Evolutionary conservation across 1,284 basidiomycete species (phyloP).

Genomic region (Somion occarium): DNA sequence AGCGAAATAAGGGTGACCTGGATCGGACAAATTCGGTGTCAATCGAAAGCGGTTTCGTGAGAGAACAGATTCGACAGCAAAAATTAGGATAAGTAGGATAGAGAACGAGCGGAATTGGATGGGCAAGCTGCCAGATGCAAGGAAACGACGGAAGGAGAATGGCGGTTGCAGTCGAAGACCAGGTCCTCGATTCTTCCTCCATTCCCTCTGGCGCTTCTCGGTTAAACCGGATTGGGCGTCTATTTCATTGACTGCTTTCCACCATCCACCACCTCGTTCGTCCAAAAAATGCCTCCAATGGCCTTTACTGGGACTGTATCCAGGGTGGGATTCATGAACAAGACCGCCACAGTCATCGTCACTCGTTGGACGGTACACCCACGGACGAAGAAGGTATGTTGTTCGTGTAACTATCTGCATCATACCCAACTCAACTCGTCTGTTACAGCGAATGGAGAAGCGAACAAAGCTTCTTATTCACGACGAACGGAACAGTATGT

Average conservation of each 20-base stretch:
- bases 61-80: neutral
- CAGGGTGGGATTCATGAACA: constrained; percentile 75
- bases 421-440: neutral
- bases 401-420: neutral
- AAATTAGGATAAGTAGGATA: neutral
- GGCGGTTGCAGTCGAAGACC: too few relatives aligned
- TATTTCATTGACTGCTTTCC: neutral
- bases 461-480: constrained; percentile 75
- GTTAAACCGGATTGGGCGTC: too few relatives aligned
- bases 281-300: constrained; percentile 69
- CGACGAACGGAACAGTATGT: constrained; percentile 61
- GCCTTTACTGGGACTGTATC: constrained; percentile 67
- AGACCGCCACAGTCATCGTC: constrained; percentile 77
- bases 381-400: constrained; percentile 66
- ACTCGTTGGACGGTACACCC: constrained; percentile 65
- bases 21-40: neutral
- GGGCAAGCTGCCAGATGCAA: neutral
- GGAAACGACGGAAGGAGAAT: neutral
- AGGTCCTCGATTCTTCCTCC: neutral
- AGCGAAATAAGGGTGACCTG: neutral
- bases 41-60: neutral
- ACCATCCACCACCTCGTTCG: neutral
- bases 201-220: neutral
- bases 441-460: constrained; percentile 55
- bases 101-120: neutral